Conservation (phyloP, 192 early-diverging fungal species). For the Umbelopsis sp. region DNA sequence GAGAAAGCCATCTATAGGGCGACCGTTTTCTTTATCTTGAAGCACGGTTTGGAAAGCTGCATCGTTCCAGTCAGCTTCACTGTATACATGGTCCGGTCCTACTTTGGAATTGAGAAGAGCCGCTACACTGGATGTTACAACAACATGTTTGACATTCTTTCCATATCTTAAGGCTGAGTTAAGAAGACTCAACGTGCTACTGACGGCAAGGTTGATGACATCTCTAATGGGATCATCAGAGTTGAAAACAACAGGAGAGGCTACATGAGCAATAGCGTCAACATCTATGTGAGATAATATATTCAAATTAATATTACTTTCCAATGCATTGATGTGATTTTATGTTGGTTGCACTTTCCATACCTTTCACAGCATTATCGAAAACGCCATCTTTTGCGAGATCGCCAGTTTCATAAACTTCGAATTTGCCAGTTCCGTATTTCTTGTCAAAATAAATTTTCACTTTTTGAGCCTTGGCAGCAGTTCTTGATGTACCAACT, state of each 20-base stretch:
- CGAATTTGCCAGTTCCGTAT: slow-evolving; percentile 1
- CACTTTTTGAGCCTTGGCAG: slow-evolving; percentile 24
- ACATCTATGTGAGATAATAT: slow-evolving; percentile 6
- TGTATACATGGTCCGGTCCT: background rate
- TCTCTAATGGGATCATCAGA: slow-evolving; percentile 6
- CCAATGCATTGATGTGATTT: no score
- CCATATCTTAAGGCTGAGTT: slow-evolving; percentile 22
- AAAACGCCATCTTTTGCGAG: slow-evolving; percentile 35
- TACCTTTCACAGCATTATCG: slow-evolving; percentile 47
- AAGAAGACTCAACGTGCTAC: slow-evolving; percentile 48
- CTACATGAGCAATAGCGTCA: slow-evolving; percentile 42
- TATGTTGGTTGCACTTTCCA: background rate
- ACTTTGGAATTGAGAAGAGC: background rate
- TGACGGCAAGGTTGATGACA: slow-evolving; percentile 43
- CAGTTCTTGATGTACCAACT: slow-evolving; percentile 40
- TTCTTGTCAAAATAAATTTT: background rate
- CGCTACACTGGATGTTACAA: slow-evolving; percentile 47
- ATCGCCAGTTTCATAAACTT: slow-evolving; percentile 35
- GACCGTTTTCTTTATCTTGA: background rate
- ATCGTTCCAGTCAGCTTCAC: slow-evolving; percentile 25
- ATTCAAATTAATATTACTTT: no score
- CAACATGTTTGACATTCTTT: slow-evolving; percentile 38
- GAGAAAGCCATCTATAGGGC: background rate
- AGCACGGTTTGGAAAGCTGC: background rate
- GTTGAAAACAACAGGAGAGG: slow-evolving; percentile 33